Evolutionary conservation across 2,329 filamentous ascomycete genomes (phyloP).

Genomic region (Macrophomina pseudophaseolina): DNA sequence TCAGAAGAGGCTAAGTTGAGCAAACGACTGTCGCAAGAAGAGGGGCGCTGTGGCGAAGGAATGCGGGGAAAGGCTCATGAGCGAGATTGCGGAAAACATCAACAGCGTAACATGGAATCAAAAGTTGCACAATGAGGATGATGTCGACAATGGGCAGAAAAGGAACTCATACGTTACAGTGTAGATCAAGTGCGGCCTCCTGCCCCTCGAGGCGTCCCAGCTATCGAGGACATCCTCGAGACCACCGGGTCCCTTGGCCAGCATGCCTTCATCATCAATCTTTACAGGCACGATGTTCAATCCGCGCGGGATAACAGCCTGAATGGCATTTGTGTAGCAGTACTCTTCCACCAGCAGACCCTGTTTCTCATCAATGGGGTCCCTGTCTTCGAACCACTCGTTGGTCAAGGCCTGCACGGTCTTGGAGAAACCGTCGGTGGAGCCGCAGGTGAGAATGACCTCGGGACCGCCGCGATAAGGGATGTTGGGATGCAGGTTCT

Average conservation of each 20-base stretch:
- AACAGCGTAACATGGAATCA: not conserved
- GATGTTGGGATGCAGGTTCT: conserved; percentile 79
- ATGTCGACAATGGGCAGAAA: not conserved
- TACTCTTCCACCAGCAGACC: conserved; percentile 80
- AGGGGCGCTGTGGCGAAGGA: not conserved
- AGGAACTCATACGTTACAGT: conserved; percentile 78
- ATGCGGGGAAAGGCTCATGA: not conserved
- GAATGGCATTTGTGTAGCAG: conserved; percentile 77
- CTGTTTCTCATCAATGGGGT: conserved; percentile 72
- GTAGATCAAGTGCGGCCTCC: conserved; percentile 83
- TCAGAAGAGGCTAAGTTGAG: not conserved
- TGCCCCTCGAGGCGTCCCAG: conserved; percentile 78
- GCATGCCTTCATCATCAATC: conserved; percentile 81
- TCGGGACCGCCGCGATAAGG: conserved; percentile 80
- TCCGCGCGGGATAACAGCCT: conserved; percentile 69
- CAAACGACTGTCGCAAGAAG: not conserved
- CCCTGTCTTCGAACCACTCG: conserved; percentile 71
- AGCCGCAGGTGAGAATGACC: conserved; percentile 78
- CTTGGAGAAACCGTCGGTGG: conserved; percentile 86
- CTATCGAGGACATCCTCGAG: conserved; percentile 78
- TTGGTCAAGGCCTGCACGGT: conserved; percentile 75
- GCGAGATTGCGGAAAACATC: not conserved
- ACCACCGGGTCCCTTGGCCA: conserved; percentile 72
- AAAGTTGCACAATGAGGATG: not conserved
- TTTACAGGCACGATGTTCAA: conserved; percentile 75